Base-by-base conservation (phyloP, 2,329 filamentous ascomycete species). In the Xylariaceae sp. region DNA sequence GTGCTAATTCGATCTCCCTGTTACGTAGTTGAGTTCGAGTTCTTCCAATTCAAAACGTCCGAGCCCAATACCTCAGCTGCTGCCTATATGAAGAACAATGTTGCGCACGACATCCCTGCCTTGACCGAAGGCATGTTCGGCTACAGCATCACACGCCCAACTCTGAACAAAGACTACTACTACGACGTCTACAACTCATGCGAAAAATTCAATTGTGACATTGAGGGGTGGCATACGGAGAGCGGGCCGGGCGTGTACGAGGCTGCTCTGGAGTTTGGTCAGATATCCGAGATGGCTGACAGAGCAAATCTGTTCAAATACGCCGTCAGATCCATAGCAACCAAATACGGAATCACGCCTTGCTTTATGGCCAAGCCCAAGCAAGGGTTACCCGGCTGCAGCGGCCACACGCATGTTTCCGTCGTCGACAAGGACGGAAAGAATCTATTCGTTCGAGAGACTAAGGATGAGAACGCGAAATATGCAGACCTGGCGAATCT, bases 341-440 rank as follows among this genome's bases (percentile, higher is more conserved):
- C 84, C 51, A 88, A 90, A 66, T 89, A 91, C 68, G 90, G 90
- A 60, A 96, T 99, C 66, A 96, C 90, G 0, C 94, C 94, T 0
- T 96, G 90, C 71, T 99, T 99, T 77, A 99, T 99, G 94, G 94
- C 94, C 14, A 99, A 99, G 72, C 94, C 94, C 2, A 86, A 89
- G 60, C 83, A 95, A 63, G 91, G 92, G 0, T 77, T 97, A 0
- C 94, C 94, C 0, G 94, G 94, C 43, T 97, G 97, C 75, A 94
- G 88, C 57, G 94, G 94, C 1, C 94, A 99, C 69, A 93, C 96
- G 79, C 94, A 99, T 70, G 79, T 97, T 56, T 97, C 93, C 1
- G 76, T 99, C 10, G 86, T 93, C 16, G 89, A 93, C 66, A 79
- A 81, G 58, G 74, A 82, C n/a, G 89, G 89, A 53, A 87, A 87